A percentile compares a stretch with the other conserved stretches of the same genome.
Evolutionary conservation across 1,284 basidiomycete species (phyloP).

Genomic region (Uromyces viciae-fabae): DNA sequence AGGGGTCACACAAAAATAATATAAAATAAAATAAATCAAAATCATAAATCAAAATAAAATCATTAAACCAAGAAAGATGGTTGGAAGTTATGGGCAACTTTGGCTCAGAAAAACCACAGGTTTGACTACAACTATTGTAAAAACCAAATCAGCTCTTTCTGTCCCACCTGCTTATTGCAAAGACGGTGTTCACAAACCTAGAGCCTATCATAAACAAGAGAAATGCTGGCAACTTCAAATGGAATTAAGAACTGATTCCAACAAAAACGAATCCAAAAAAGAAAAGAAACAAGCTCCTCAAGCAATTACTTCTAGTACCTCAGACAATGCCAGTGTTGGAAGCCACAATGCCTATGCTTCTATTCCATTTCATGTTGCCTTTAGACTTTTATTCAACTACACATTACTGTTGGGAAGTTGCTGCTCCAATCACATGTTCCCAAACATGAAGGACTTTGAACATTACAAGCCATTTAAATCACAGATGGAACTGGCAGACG

Average conservation of each 20-base stretch:
- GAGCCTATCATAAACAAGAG: neutral
- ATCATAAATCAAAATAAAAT: too few relatives aligned
- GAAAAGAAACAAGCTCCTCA: neutral
- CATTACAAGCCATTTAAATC: neutral
- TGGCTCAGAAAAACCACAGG: too few relatives aligned
- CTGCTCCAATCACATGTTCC: conserved; percentile 21
- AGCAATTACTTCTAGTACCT: too few relatives aligned
- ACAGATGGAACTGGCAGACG: neutral
- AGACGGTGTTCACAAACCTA: neutral
- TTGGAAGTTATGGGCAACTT: too few relatives aligned
- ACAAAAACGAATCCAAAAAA: neutral
- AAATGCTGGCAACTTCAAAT: neutral
- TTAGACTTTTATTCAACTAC: neutral
- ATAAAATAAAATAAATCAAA: too few relatives aligned
- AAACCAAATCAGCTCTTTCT: neutral
- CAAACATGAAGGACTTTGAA: neutral
- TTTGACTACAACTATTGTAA: neutral
- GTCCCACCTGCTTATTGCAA: neutral
- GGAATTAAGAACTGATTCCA: neutral
- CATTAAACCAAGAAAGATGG: too few relatives aligned
- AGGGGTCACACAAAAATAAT: too few relatives aligned
- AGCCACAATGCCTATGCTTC: too few relatives aligned
- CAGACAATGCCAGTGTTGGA: too few relatives aligned
- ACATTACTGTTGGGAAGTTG: neutral
- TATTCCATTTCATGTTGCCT: too few relatives aligned